Evolutionary conservation across 345 rosid genomes (phyloP), one percentile per base, ranked within the genome.

Genomic region (Euphorbia peplus): DNA sequence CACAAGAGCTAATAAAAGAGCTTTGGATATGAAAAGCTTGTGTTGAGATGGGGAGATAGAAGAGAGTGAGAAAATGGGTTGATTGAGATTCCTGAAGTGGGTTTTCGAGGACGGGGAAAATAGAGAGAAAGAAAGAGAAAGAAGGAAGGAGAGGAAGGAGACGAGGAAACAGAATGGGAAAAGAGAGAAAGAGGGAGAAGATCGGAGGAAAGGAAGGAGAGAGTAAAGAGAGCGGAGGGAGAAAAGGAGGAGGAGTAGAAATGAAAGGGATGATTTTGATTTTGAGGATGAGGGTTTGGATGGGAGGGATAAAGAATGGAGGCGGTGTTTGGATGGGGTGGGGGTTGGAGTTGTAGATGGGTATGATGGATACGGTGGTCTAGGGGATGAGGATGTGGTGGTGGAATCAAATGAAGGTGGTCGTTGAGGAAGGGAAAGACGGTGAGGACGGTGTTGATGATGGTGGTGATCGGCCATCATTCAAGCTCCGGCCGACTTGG

Each of bases 381-480:
- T 73, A 19, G 70, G 30, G 7, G 73, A 35, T 3, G 71, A 30
- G 61, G 48, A 66, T 30, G 54, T 26, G 28, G 54, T n/a, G 70
- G 76, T 42, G 50, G 50, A 13, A 60, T 69, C 4, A 60, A 76
- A 50, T 15, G 54, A 1, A 39, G 75, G 2, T 46, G 76, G 15
- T 16, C 88, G 86, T 15, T 75, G 67, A 22, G 96, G 96, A 16
- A 90, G 30, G 13, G 91, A 81, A 18, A 93, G 76, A 63, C 96
- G 96, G 57, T 85, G 76, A 5, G 92, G 97, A 53, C 90, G 92
- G 74, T 83, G 88, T 54, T 81, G 90, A 0, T 73, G 93, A 42
- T 78, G 89, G 65, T 74, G 77, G 52, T 74, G 77, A 39, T 76
- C 93, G 63, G 89, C 80, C 96, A 89, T 86, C 68, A 79, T 4